These are phyloP conservation scores for Colletotrichum tropicale DNA, from an alignment of 2,329 filamentous ascomycete species.

Conservation along the genomic window DNA sequence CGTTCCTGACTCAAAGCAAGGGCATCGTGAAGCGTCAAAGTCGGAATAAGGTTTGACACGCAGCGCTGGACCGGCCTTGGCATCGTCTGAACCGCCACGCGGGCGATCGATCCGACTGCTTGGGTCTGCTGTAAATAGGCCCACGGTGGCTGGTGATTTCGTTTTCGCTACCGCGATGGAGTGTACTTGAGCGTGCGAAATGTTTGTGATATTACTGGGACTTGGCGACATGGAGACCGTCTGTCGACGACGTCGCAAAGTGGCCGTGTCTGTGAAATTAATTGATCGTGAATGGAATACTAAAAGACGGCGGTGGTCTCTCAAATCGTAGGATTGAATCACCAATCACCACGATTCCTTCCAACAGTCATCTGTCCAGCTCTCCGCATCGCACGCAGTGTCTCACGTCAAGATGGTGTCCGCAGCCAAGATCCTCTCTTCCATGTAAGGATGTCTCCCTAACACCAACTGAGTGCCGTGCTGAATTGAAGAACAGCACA, in stretches of 20 bases:
- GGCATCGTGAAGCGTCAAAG: not conserved
- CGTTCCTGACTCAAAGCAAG: not conserved
- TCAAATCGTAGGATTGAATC: too few species aligned
- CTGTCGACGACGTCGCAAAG: not conserved
- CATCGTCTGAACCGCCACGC: not conserved
- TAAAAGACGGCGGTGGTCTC: too few species aligned
- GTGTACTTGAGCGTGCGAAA: accelerated
- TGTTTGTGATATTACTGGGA: not conserved
- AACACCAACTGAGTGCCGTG: not conserved
- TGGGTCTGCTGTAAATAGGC: not conserved
- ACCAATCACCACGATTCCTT: not conserved
- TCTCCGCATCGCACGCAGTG: not conserved
- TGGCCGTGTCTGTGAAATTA: not conserved
- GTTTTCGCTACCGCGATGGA: not conserved
- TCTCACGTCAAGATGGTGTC: not conserved
- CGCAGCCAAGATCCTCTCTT: not conserved
- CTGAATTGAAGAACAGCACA: not conserved
- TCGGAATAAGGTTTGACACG: not conserved
- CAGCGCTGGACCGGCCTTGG: not conserved
- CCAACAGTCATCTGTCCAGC: not conserved
- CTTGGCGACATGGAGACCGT: not conserved
- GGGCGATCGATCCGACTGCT: not conserved
- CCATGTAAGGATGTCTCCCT: not conserved
- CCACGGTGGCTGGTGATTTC: not conserved
- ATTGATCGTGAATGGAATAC: not conserved